A percentile compares a stretch with the other conserved stretches of the same genome.
Conservation (phyloP, 768 basidiomycete species). For the Suillus paluster region DNA sequence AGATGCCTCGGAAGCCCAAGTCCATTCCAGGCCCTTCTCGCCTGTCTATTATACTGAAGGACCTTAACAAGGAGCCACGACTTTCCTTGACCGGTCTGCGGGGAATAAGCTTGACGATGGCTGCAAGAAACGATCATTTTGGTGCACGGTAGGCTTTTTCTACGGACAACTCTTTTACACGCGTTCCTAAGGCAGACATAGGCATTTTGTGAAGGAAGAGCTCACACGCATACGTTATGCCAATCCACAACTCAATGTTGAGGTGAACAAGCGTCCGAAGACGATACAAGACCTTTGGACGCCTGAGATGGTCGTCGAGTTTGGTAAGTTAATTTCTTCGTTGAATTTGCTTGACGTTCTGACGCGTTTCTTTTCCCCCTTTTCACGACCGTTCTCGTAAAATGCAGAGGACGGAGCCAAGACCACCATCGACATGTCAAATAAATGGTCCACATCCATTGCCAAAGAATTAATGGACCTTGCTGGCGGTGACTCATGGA, state of each 20-base stretch:
- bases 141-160: constrained; percentile 62
- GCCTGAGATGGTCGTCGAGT: constrained; percentile 63
- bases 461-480: constrained; percentile 71
- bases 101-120: constrained; percentile 58
- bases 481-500: constrained; percentile 65
- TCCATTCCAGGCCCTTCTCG: constrained; percentile 52
- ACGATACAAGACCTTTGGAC: constrained; percentile 57
- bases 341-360: background rate
- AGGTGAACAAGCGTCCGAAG: constrained; percentile 60
- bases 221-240: constrained; percentile 78
- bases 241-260: constrained; percentile 68
- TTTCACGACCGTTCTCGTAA: background rate
- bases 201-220: constrained; percentile 82
- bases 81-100: constrained; percentile 55
- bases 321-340: constrained; percentile 52
- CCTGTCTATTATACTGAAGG: constrained; percentile 56
- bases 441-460: constrained; percentile 73
- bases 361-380: background rate
- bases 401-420: constrained; percentile 53
- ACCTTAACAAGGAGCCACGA: constrained; percentile 55
- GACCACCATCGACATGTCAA: constrained; percentile 55
- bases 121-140: constrained; percentile 70
- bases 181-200: background rate
- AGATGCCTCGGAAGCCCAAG: constrained; percentile 24
- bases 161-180: constrained; percentile 27